Evolutionary conservation across 2,329 filamentous ascomycete genomes (phyloP), one percentile per base, ranked within the genome.

Genomic region (Botrytis pseudocinerea): DNA sequence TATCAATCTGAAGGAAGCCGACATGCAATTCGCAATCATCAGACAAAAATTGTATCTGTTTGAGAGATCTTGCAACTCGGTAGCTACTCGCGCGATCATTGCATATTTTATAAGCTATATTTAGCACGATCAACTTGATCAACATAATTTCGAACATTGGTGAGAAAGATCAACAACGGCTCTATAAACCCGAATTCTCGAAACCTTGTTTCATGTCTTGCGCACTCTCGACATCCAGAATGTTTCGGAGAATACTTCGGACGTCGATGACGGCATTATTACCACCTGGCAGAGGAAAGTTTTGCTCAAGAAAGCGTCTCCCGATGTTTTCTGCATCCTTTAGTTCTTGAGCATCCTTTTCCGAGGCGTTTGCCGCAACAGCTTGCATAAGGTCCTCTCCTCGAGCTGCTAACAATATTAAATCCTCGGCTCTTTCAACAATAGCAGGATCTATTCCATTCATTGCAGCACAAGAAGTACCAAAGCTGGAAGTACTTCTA

Each of bases 401-500:
- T 69, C 86, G 88, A 25, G 89, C 88, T 48, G 92, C 85, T 25
- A 96, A 84, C 10, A 89, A 81, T 35, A 92, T 89, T 51, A 99
- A 86, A 12, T 91, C 87, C 76, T 94, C 91, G 0, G 95, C 94
- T 72, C 95, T 89, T 25, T 91, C 84, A 10, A 98, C 87, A 16
- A 98, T 88, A 8, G 87, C 85, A 28, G 83, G 79, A 44, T 93
- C 91, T 22, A 99, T 90, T 1, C 95, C 95, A 78, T 97, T 98
- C 81, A 97, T 88, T 5, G 90, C 90, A 42, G 96, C 96, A 80
- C 96, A 98, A 82, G 88, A 87, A 42, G 91, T 93, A 0, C 96
- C 96, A 79, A 97, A 97, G 79, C 94, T 98, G 22, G 92, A 92
- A 12, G 85, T 89, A 77, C 91, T 95, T 72, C 91, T 87, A 0